Conservation (phyloP, 176 grass and related monocot genomes). For the Oryza punctata region DNA sequence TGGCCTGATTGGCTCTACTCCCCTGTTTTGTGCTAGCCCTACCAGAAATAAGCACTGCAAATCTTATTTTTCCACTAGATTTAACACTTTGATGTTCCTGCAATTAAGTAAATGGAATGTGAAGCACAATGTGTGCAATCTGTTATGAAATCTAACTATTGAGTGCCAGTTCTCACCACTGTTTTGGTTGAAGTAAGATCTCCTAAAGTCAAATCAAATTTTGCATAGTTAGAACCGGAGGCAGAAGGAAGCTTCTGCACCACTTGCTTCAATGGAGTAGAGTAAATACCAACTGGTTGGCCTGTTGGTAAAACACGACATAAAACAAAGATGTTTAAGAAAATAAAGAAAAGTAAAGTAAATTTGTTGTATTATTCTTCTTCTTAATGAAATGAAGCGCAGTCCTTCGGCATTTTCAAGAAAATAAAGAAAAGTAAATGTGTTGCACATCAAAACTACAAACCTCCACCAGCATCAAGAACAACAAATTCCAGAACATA, state of each 20-base stretch:
- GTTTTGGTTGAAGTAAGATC: constrained; percentile 67
- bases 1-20: constrained; percentile 19
- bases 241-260: constrained; percentile 51
- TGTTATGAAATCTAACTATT: constrained; percentile 13
- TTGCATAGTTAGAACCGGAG: constrained; percentile 43
- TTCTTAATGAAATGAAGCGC: no score
- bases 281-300: constrained; percentile 52
- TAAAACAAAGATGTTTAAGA: constrained; percentile 35
- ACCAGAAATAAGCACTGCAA: constrained; percentile 66
- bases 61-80: constrained; percentile 83
- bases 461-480: constrained; percentile 87
- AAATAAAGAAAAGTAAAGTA: constrained; percentile 39
- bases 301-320: constrained; percentile 32
- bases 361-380: not conserved
- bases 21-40: constrained; percentile 52
- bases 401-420: not conserved
- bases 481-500: constrained; percentile 79
- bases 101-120: constrained; percentile 34
- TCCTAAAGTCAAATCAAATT: constrained; percentile 73
- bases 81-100: constrained; percentile 60
- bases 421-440: constrained; percentile 44
- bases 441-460: constrained; percentile 33
- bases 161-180: constrained; percentile 49
- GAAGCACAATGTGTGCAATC: constrained; percentile 22
- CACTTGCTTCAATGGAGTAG: constrained; percentile 73